Evolutionary conservation across 2,329 filamentous ascomycete species (phyloP).

Genomic region (Arthrobotrys pseudoclavata): DNA sequence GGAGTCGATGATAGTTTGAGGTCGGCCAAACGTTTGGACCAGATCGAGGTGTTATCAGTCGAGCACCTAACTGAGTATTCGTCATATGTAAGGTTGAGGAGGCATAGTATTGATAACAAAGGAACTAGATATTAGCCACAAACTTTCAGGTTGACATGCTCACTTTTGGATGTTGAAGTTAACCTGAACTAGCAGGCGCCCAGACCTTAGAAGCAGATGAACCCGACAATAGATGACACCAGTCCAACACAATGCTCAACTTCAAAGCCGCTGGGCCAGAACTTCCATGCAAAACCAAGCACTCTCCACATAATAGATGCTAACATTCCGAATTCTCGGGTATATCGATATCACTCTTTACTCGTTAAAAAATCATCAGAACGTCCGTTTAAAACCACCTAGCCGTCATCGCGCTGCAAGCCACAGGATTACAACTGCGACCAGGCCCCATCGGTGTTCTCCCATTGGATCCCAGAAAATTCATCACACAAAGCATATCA

Average conservation of each 20-base stretch:
- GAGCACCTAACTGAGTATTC: not conserved
- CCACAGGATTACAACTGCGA: constrained; percentile 12
- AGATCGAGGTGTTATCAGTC: not conserved
- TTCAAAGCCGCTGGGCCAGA: not conserved
- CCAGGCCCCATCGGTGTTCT: not conserved
- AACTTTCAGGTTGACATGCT: not conserved
- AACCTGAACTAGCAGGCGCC: not conserved
- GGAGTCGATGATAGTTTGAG: constrained; percentile 21
- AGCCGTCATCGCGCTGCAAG: constrained; percentile 11
- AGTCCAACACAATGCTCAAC: constrained; percentile 1
- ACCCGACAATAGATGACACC: not conserved
- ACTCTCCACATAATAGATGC: not conserved
- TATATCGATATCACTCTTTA: constrained; percentile 1
- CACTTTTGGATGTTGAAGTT: not conserved
- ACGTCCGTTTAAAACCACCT: constrained; percentile 17
- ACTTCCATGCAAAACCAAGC: not conserved
- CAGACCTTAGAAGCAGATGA: not conserved
- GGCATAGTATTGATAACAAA: not conserved
- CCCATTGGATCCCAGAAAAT: constrained; percentile 5
- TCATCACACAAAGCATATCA: constrained; percentile 27
- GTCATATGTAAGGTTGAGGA: not conserved
- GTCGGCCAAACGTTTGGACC: constrained; percentile 8
- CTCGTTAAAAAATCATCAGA: not conserved
- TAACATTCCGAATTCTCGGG: constrained; percentile 4
- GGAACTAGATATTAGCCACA: not conserved